These are phyloP conservation scores for Cladosporium austrohemisphaericum DNA, from an alignment of 2,329 filamentous ascomycete genomes.

Conservation along the genomic window DNA sequence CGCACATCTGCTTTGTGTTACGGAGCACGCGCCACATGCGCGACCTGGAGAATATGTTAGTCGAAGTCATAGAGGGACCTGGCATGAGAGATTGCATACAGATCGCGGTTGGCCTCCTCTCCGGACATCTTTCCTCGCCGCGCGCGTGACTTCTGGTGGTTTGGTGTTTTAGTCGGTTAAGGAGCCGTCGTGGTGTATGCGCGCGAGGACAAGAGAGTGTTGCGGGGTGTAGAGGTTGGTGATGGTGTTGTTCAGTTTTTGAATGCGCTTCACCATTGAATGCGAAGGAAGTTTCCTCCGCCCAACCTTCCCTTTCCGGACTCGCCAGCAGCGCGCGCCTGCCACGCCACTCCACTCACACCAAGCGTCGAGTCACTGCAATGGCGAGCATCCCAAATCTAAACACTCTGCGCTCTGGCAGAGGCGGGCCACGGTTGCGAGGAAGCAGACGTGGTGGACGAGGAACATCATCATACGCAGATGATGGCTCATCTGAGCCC, in stretches of 20 bases:
- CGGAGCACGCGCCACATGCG: conserved; percentile 91
- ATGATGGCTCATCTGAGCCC: conserved; percentile 18
- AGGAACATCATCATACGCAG: conserved; percentile 7
- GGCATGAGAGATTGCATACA: conserved; percentile 7
- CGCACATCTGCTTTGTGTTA: conserved; percentile 92
- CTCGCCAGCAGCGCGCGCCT: background rate
- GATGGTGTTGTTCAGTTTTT: conserved; percentile 12
- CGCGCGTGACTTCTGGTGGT: conserved; percentile 1
- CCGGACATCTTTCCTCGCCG: conserved; percentile 9
- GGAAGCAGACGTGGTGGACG: conserved; percentile 43
- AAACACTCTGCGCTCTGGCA: conserved; percentile 53
- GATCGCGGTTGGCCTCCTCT: conserved; percentile 15
- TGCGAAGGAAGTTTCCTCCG: conserved; percentile 1
- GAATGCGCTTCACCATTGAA: conserved; percentile 14
- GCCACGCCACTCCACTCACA: conserved; percentile 11
- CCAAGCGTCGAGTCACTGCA: conserved; percentile 2
- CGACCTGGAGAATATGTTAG: conserved; percentile 34
- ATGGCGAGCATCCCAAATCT: conserved; percentile 68
- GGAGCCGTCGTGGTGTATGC: background rate
- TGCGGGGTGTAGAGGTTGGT: background rate
- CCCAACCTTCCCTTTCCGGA: too few relatives aligned
- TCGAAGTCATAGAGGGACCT: background rate
- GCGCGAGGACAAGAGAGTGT: background rate
- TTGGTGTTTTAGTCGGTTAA: background rate
- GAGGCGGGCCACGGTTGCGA: conserved; percentile 45